These are phyloP conservation scores for Gaertneriomyces semiglobifer DNA, from an alignment of 192 early-diverging fungal species.

Conservation along the genomic window DNA sequence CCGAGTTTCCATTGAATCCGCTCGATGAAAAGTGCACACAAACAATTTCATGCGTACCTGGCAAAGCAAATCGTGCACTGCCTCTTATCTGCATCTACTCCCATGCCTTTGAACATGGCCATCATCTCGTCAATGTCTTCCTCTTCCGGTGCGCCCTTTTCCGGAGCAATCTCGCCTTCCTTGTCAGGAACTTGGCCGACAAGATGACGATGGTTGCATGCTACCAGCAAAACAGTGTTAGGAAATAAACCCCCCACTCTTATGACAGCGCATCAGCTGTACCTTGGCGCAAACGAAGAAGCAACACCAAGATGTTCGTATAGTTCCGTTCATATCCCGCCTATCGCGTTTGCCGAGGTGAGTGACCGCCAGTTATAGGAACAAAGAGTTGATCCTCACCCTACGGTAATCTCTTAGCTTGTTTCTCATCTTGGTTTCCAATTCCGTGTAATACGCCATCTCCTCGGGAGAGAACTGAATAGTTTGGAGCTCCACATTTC, in stretches of 20 bases:
- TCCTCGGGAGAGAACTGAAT: conserved; percentile 53
- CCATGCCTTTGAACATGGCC: conserved; percentile 22
- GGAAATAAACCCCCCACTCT: background rate
- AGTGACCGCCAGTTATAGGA: background rate
- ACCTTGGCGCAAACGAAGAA: conserved; percentile 28
- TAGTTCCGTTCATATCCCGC: conserved; percentile 28
- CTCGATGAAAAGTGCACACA: too few relatives aligned
- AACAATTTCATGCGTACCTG: conserved; percentile 8
- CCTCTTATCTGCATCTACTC: conserved; percentile 10
- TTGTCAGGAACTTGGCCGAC: conserved; percentile 18
- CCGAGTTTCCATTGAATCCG: background rate
- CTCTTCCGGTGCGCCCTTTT: conserved; percentile 12
- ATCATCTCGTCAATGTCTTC: conserved; percentile 24
- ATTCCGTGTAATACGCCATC: conserved; percentile 55
- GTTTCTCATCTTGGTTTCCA: conserved; percentile 36
- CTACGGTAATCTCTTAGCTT: conserved; percentile 19
- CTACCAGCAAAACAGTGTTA: background rate
- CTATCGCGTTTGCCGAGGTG: background rate
- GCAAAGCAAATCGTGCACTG: conserved; percentile 31
- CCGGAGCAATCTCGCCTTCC: conserved; percentile 15
- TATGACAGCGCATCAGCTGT: background rate
- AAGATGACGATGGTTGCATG: conserved; percentile 21
- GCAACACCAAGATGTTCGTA: conserved; percentile 34
- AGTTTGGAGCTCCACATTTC: conserved; percentile 43
- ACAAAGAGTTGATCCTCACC: background rate